phyloP scores from a whole-genome alignment of 306 rosid genomes.

The Glycine latifolia region DNA sequence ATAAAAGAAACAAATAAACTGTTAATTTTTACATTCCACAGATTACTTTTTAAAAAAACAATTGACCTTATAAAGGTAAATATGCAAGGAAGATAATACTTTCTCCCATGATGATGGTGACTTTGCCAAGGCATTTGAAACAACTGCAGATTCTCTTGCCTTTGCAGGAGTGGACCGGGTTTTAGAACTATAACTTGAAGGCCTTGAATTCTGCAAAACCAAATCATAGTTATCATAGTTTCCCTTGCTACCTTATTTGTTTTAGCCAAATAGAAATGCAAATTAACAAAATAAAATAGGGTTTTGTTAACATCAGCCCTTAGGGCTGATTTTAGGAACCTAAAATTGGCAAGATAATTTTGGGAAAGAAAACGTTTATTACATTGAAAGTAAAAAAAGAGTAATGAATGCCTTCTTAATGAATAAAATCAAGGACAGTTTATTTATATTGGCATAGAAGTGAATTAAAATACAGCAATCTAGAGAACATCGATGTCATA shows the following conservation, averaged over 20 bases:
- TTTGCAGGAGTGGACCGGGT: conserved; percentile 60
- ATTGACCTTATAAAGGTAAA: background rate
- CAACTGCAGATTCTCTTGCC: conserved; percentile 57
- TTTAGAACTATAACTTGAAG: conserved; percentile 71
- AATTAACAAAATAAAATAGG: background rate
- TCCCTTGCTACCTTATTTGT: background rate
- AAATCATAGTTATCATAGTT: conserved; percentile 42
- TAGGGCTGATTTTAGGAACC: background rate
- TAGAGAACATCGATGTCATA: background rate
- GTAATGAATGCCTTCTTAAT: background rate
- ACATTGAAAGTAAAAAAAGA: background rate
- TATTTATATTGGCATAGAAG: background rate
- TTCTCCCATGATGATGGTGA: conserved; percentile 73
- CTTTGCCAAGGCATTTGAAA: conserved; percentile 49
- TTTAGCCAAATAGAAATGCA: conserved; percentile 31
- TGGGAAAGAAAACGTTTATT: background rate
- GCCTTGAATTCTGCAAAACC: conserved; percentile 60
- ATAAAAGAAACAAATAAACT: conserved; percentile 27
- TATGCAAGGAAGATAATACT: conserved; percentile 53
- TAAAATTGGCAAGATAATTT: background rate
- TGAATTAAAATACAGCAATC: background rate
- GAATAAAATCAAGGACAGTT: background rate
- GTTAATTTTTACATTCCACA: conserved; percentile 31
- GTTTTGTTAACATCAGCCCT: background rate
- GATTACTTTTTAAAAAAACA: conserved; percentile 20